These are phyloP conservation scores for Scutellaria baicalensis DNA, from an alignment of 257 asterid species.

Conservation along the genomic window DNA sequence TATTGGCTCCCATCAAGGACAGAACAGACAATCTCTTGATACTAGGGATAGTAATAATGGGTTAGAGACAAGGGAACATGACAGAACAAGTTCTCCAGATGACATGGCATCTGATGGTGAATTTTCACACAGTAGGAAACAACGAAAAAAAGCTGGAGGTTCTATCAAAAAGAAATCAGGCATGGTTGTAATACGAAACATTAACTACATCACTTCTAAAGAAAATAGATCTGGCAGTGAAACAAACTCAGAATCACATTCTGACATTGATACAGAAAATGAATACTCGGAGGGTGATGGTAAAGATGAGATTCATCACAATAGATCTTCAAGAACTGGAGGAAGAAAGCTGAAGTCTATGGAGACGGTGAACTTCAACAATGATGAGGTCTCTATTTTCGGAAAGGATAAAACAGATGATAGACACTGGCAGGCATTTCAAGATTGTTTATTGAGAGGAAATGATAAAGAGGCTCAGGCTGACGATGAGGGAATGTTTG, in stretches of 20 bases:
- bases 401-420: conserved; percentile 47
- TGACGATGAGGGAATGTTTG: conserved; percentile 40
- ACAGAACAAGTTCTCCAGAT: conserved; percentile 23
- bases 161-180: conserved; percentile 37
- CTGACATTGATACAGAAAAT: conserved; percentile 38
- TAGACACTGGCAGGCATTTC: conserved; percentile 88
- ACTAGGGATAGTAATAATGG: conserved; percentile 39
- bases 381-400: conserved; percentile 27
- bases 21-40: conserved; percentile 43
- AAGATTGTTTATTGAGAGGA: conserved; percentile 66
- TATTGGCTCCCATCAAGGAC: conserved; percentile 34
- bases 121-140: conserved; percentile 34
- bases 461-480: conserved; percentile 45
- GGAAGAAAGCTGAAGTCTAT: conserved; percentile 35
- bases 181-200: conserved; percentile 41
- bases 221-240: conserved; percentile 33
- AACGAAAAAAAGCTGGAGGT: conserved; percentile 41
- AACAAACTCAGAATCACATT: conserved; percentile 36
- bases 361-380: conserved; percentile 25
- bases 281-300: conserved; percentile 31
- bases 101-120: conserved; percentile 35
- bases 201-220: conserved; percentile 43
- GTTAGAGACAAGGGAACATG: conserved; percentile 32
- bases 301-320: conserved; percentile 22
- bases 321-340: conserved; percentile 39